These are phyloP conservation scores for Mitragyna speciosa DNA, from an alignment of 257 asterid genomes.

Conservation along the genomic window DNA sequence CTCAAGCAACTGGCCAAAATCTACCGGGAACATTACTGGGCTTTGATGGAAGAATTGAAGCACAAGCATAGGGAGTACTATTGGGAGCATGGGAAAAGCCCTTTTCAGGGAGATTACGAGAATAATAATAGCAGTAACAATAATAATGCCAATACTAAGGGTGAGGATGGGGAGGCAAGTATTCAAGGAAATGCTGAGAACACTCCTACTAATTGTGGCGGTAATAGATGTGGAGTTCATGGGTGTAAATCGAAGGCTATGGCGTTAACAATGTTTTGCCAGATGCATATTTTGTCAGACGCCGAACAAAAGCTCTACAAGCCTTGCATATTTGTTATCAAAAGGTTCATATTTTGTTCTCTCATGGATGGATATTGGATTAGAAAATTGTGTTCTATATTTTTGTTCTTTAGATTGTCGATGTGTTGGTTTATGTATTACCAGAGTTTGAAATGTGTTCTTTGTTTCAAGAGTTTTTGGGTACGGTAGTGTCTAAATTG, in stretches of 20 bases:
- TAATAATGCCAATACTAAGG: slow-evolving; percentile 6
- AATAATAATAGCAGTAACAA: slow-evolving; percentile 20
- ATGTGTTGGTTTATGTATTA: background rate
- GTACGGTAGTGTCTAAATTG: background rate
- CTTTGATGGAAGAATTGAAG: slow-evolving; percentile 80
- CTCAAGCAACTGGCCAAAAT: slow-evolving; percentile 56
- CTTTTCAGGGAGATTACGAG: slow-evolving; percentile 62
- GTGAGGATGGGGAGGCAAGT: slow-evolving; percentile 11
- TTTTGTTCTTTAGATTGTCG: background rate
- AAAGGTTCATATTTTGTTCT: slow-evolving; percentile 51
- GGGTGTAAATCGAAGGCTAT: slow-evolving; percentile 60
- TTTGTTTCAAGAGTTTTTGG: background rate
- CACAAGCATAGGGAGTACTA: slow-evolving; percentile 54
- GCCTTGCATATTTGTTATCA: slow-evolving; percentile 67
- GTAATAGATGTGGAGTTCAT: slow-evolving; percentile 42
- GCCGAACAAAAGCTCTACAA: slow-evolving; percentile 78
- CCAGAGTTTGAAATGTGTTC: background rate
- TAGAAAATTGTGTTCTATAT: background rate
- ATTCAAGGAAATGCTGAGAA: slow-evolving; percentile 1
- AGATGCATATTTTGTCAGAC: slow-evolving; percentile 72
- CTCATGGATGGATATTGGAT: no score
- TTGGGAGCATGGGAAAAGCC: slow-evolving; percentile 77
- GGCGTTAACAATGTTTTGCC: slow-evolving; percentile 62
- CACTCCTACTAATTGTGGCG: background rate
- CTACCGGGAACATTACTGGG: slow-evolving; percentile 77